These are phyloP conservation scores for Neurospora cerealis DNA, from an alignment of 495 filamentous ascomycete genomes.

Conservation along the genomic window DNA sequence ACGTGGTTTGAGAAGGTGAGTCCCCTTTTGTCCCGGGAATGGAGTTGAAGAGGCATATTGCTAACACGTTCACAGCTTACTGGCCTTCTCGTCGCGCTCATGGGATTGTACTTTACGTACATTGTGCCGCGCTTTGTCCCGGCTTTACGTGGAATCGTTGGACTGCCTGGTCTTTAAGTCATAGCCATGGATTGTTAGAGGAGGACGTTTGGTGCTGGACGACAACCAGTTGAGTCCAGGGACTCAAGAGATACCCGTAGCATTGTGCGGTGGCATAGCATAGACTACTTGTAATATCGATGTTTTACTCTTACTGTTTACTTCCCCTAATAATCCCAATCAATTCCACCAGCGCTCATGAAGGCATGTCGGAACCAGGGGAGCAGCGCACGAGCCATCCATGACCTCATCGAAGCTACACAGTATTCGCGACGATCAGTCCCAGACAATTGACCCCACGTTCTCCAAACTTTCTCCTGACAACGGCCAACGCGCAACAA, in stretches of 20 bases:
- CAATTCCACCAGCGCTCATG: neutral
- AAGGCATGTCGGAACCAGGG: neutral
- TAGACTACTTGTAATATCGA: neutral
- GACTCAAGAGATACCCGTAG: neutral
- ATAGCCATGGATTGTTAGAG: neutral
- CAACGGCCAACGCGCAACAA: neutral
- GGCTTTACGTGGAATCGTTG: slow-evolving; percentile 54
- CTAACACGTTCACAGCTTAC: slow-evolving; percentile 43
- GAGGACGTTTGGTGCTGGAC: neutral
- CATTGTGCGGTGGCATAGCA: neutral
- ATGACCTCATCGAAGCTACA: slow-evolving; percentile 30
- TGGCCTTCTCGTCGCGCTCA: slow-evolving; percentile 59
- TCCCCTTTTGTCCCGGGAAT: neutral
- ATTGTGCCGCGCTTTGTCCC: slow-evolving; percentile 61
- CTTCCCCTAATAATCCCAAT: neutral
- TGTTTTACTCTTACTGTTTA: neutral
- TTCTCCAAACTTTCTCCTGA: neutral
- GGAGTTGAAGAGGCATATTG: neutral
- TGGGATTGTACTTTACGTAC: slow-evolving; percentile 62
- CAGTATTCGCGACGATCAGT: slow-evolving; percentile 9
- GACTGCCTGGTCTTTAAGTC: slow-evolving; percentile 58
- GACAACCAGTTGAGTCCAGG: neutral
- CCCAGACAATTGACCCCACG: neutral
- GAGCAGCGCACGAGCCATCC: slow-evolving; percentile 13
- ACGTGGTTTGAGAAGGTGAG: slow-evolving; percentile 95